Evolutionary conservation across 2,329 filamentous ascomycete genomes (phyloP).

Genomic region (Cucurbitaria berberidis): DNA sequence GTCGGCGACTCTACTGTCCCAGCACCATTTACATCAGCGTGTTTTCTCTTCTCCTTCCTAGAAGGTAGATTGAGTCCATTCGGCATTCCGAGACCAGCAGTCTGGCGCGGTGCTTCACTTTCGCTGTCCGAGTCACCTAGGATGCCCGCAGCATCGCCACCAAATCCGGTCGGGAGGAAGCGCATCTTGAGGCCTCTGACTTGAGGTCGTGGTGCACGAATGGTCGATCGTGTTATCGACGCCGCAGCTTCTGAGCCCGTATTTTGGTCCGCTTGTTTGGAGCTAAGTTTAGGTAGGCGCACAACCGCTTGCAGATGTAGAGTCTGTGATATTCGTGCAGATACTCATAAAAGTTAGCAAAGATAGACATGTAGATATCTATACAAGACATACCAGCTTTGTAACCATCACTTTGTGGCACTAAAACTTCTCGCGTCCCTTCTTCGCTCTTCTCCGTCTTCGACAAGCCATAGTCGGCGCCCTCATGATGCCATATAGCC

Average conservation of each 20-base stretch:
- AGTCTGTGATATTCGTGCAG: conserved; percentile 59
- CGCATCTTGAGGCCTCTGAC: conserved; percentile 71
- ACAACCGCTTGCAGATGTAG: conserved; percentile 71
- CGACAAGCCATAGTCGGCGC: conserved; percentile 66
- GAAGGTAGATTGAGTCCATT: conserved; percentile 30
- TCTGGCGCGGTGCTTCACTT: conserved; percentile 46
- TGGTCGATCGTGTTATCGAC: conserved; percentile 55
- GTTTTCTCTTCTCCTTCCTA: conserved; percentile 51
- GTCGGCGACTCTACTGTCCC: conserved; percentile 36
- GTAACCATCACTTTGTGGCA: conserved; percentile 65
- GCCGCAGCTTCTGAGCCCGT: conserved; percentile 50
- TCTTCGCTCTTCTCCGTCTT: conserved; percentile 59
- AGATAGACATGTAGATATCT: neutral
- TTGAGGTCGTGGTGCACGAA: conserved; percentile 65
- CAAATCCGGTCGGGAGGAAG: conserved; percentile 70
- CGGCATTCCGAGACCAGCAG: conserved; percentile 31
- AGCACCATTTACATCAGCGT: conserved; percentile 38
- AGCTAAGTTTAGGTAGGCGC: conserved; percentile 55
- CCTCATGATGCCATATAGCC: conserved; percentile 66
- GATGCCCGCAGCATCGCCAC: conserved; percentile 50
- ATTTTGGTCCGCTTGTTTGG: conserved; percentile 50
- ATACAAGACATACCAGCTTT: conserved; percentile 55
- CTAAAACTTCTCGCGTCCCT: conserved; percentile 64
- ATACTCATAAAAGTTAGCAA: conserved; percentile 27
- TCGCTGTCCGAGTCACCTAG: conserved; percentile 53